A percentile compares a stretch with the other conserved stretches of the same genome.
Conservation (phyloP, 192 early-diverging fungal genomes). For the Coemansia umbellata region DNA sequence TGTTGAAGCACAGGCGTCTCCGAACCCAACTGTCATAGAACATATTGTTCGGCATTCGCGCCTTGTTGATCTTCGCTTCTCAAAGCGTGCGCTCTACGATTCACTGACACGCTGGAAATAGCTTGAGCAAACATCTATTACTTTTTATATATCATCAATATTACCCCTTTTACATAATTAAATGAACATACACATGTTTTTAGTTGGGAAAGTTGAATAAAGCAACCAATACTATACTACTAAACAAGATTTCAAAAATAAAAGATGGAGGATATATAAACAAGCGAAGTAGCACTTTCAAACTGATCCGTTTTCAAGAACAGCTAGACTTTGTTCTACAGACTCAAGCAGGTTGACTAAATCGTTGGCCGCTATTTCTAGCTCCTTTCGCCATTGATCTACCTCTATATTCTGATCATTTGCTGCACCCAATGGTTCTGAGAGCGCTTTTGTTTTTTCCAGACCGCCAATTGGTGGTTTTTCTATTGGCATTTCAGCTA, state of each 20-base stretch:
- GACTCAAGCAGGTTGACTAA: slow-evolving; percentile 21
- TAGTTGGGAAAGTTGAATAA: too few relatives aligned
- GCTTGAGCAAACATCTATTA: too few relatives aligned
- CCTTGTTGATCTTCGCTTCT: slow-evolving; percentile 23
- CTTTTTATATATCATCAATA: too few relatives aligned
- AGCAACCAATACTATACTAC: too few relatives aligned
- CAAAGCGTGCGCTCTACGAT: slow-evolving; percentile 13
- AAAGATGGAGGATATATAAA: too few relatives aligned
- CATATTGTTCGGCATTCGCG: slow-evolving; percentile 37
- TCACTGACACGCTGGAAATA: not conserved
- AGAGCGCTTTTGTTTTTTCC: not conserved
- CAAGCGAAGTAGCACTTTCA: not conserved
- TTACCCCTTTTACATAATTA: too few relatives aligned
- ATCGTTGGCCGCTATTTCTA: slow-evolving; percentile 11
- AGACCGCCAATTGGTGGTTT: not conserved
- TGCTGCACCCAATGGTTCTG: too few relatives aligned
- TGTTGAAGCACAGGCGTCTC: slow-evolving; percentile 5
- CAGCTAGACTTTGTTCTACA: slow-evolving; percentile 6
- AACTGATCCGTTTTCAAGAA: not conserved
- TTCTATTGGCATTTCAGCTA: not conserved
- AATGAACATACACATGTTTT: too few relatives aligned
- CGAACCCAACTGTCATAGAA: slow-evolving; percentile 24
- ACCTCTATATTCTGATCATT: too few relatives aligned
- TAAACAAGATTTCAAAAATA: too few relatives aligned
- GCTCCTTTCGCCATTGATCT: slow-evolving; percentile 25